Evolutionary conservation across 148 eudicot genomes (phyloP), one percentile per base, ranked within the genome.

Genomic region (Rhododendron ovatum): DNA sequence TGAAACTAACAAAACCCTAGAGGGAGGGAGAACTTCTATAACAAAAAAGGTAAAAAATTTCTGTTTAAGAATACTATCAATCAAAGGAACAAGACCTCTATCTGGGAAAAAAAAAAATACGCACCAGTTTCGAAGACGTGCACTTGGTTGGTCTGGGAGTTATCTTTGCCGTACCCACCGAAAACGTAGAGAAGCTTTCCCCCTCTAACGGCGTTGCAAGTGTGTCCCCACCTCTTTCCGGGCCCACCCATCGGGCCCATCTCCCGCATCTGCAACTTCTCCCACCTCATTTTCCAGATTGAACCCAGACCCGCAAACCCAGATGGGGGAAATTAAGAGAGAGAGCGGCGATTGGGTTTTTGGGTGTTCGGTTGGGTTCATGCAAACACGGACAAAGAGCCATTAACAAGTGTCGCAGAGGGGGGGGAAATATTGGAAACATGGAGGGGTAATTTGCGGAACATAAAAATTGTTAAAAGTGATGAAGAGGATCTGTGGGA

Each of bases 161-260:
- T 92, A 76, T 92, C 82, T 61, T 87, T 88, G 80, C 98, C 98
- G 90, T 94, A 96, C 22, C 99, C 98, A 18, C 98, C 98, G 87
- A 96, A 95, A 17, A 96, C 92, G 89, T 95, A 96, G 73, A 96
- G 90, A 48, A 92, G 88, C 85, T 91, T 94, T 5, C 99, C 98
- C 1, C 98, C 98, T 87, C 88, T 86, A 53, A 96, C 84, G 91
- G 99, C 93, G 91, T 93, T 95, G 87, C 95, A 95, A 35, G 98
- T 95, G 91, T 95, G 99, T 9, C 98, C 99, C 98, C 99, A 96
- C 92, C 98, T 94, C 91, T 92, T 94, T 55, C 99, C 98, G 11
- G 98, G 98, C 87, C 95, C 96, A 86, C 88, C 55, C 90, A 15
- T 65, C 88, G 74, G 81, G 82, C 63, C 89, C 88, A 37, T 47